These are phyloP conservation scores for Ceriops zippeliana DNA, from an alignment of 345 rosid genomes.

Conservation along the genomic window DNA sequence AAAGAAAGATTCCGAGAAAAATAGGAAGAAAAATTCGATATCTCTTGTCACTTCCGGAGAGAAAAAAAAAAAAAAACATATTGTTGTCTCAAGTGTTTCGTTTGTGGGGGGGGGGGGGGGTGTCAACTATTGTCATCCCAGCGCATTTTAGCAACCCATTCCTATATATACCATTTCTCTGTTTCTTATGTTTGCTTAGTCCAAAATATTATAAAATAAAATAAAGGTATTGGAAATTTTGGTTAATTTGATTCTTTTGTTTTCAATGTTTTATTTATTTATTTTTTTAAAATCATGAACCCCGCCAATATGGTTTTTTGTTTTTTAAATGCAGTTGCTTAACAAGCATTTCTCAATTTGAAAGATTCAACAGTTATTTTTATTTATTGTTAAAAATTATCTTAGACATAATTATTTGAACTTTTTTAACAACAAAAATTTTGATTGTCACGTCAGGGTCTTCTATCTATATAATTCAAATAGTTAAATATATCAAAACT, in stretches of 20 bases:
- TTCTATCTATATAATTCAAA: too few species aligned
- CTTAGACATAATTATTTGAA: too few species aligned
- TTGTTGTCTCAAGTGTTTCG: constrained; percentile 13
- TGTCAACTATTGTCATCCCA: not conserved
- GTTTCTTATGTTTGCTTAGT: not conserved
- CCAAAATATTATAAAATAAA: constrained; percentile 2
- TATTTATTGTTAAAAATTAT: too few species aligned
- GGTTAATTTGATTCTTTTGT: too few species aligned
- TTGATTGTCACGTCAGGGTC: too few species aligned
- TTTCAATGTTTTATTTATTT: not conserved
- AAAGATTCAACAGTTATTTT: not conserved
- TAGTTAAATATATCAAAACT: too few species aligned
- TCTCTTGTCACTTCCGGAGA: constrained; percentile 10
- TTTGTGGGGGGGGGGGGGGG: not conserved
- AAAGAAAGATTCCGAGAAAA: not conserved
- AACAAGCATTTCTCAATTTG: too few species aligned
- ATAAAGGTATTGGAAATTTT: too few species aligned
- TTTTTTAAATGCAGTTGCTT: not conserved
- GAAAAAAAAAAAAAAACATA: constrained; percentile 4
- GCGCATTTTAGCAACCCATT: constrained; percentile 3
- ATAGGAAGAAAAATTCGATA: constrained; percentile 10
- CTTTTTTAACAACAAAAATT: too few species aligned
- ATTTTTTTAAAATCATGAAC: not conserved
- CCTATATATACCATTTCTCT: not conserved
- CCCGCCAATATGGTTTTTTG: not conserved